Percentiles rank a stretch among this genome's conserved stretches.
These are phyloP conservation scores for Dalbergia cochinchinensis DNA, from an alignment of 306 rosid genomes.

Conservation along the genomic window DNA sequence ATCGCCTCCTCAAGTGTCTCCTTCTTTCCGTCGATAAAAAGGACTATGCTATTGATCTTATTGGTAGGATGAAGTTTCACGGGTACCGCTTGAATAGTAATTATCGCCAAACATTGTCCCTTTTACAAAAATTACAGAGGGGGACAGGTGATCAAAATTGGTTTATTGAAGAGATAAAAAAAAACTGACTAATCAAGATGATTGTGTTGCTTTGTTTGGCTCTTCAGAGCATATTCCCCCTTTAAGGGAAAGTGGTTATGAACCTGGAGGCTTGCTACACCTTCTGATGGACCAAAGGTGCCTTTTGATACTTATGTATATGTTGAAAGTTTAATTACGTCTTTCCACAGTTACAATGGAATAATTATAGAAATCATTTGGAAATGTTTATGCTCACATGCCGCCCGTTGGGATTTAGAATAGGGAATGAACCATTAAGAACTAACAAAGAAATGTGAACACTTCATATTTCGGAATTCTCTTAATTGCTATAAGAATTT, in stretches of 20 bases:
- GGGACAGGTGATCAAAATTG: background rate
- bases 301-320: slow-evolving; percentile 18
- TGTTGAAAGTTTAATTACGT: slow-evolving; percentile 35
- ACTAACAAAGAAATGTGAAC: background rate
- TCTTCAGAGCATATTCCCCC: slow-evolving; percentile 33
- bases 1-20: slow-evolving; percentile 54
- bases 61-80: slow-evolving; percentile 56
- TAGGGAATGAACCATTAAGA: slow-evolving; percentile 18
- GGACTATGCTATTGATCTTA: slow-evolving; percentile 57
- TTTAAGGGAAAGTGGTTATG: slow-evolving; percentile 34
- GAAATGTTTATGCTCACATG: slow-evolving; percentile 25
- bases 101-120: slow-evolving; percentile 43
- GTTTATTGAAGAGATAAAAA: slow-evolving; percentile 13
- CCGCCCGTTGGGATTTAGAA: slow-evolving; percentile 11
- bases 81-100: slow-evolving; percentile 60
- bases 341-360: slow-evolving; percentile 21
- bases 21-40: slow-evolving; percentile 52
- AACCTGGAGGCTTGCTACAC: slow-evolving; percentile 33
- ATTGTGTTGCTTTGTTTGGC: slow-evolving; percentile 17
- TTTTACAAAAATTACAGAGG: background rate
- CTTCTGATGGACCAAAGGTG: slow-evolving; percentile 46
- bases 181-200: slow-evolving; percentile 16
- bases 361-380: slow-evolving; percentile 12
- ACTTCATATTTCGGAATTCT: slow-evolving; percentile 18
- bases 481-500: slow-evolving; percentile 30